A percentile compares a stretch with the other conserved stretches of the same genome.
Conservation (phyloP, 2,329 filamentous ascomycete species). For the Metarhizium sp. region DNA sequence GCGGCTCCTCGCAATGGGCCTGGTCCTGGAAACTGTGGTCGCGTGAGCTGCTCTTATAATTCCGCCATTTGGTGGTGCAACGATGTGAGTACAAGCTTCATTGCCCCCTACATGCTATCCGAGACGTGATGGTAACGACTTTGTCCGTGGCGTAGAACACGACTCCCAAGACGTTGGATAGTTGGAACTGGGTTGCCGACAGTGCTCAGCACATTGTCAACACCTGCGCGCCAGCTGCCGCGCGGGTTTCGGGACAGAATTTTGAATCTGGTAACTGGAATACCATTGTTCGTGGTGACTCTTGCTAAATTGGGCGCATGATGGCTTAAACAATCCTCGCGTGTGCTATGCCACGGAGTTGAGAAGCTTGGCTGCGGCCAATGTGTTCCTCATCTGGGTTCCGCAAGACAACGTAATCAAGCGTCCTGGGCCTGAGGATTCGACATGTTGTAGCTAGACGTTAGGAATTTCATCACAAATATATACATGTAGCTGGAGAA, state of each 20-base stretch:
- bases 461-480: no score
- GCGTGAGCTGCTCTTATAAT: conserved; percentile 3
- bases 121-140: not conserved
- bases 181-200: not conserved
- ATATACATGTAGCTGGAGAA: no score
- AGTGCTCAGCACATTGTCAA: not conserved
- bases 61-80: conserved; percentile 5
- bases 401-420: no score
- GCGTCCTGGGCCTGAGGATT: no score
- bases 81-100: not conserved
- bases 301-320: not conserved
- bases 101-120: not conserved
- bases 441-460: no score
- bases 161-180: not conserved
- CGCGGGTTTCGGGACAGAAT: not conserved
- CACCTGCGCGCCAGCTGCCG: not conserved
- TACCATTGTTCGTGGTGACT: conserved; percentile 1
- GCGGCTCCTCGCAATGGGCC: not conserved
- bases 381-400: no score
- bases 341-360: rapidly evolving
- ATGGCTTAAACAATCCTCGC: no score
- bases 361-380: no score
- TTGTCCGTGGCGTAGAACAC: not conserved
- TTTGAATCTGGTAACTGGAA: conserved; percentile 4
- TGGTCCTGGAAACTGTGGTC: not conserved